Base-by-base conservation (phyloP, 805 yeast species). In the Blastobotrys attinorum region DNA sequence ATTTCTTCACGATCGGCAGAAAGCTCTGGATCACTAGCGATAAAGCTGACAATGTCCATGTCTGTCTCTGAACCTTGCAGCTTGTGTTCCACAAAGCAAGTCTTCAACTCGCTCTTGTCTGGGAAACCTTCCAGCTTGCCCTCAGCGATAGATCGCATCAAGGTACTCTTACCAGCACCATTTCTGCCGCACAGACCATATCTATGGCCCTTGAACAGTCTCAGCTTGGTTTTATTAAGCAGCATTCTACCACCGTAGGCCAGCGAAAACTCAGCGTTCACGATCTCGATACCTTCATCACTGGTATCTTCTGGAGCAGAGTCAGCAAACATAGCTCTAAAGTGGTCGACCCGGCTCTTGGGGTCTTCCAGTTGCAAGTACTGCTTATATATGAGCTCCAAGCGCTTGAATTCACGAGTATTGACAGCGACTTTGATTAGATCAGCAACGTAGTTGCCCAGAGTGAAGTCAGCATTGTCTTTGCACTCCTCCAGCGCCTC, bases 71-170 rank as follows among this genome's bases (percentile, higher is more conserved):
- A 81, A 50, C 96, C 97, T 70, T 92, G 97, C 52, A 92, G 72
- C 63, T 85, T 85, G 70, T 92, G 97, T 72, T 92, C 98, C 43
- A 90, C 97, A 56, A 90, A 92, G 70, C 97, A 88, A 23, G 97
- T 90, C 64, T 84, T 79, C 51, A 92, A 70, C 59, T 81, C 82
- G 44, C 83, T 77, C 58, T 87, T 81, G 55, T 85, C 83, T 36
- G 98, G 98, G 79, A 92, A 90, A 3, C 97, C 97, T 69, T 90
- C 97, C 51, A 90, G 73, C 69, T 90, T 96, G 46, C 97, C 97
- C 60, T 87, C 86, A 44, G 96, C 87, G 58, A 90, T 92, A 23
- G 97, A 82, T 65, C 97, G 79, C 97, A 90, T 88, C 58, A 90
- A 73, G 13, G 98, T 90, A 11, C 97, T 88, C 67, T 90, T 90